phyloP scores from a whole-genome alignment of 2,329 filamentous ascomycete species.

The Paecilomyces niveus region DNA sequence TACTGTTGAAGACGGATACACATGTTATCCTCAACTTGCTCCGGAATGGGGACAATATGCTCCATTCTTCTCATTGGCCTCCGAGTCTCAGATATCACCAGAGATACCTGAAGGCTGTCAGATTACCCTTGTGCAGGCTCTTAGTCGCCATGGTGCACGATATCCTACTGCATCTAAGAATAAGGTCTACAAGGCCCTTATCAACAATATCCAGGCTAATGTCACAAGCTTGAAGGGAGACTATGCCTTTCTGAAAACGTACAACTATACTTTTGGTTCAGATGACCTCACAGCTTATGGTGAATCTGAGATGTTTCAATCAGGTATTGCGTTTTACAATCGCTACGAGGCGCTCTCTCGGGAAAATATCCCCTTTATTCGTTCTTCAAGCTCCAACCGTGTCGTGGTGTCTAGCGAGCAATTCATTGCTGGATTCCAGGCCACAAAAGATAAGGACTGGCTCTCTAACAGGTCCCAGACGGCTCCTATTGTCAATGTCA shows the following conservation, averaged over 20 bases:
- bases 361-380: conserved; percentile 58
- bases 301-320: conserved; percentile 62
- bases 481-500: conserved; percentile 54
- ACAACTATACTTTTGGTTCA: conserved; percentile 62
- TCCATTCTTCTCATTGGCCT: conserved; percentile 64
- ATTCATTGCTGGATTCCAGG: conserved; percentile 68
- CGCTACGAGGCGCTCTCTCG: conserved; percentile 61
- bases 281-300: conserved; percentile 65
- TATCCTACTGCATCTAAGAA: conserved; percentile 69
- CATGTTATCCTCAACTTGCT: conserved; percentile 55
- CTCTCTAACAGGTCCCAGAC: conserved; percentile 37
- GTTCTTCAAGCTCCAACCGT: conserved; percentile 60
- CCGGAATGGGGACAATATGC: conserved; percentile 83
- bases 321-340: conserved; percentile 67
- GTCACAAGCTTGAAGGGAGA: conserved; percentile 51
- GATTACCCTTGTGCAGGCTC: conserved; percentile 70
- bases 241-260: conserved; percentile 65
- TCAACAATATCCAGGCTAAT: conserved; percentile 59
- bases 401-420: conserved; percentile 69
- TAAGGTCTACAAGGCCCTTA: conserved; percentile 53
- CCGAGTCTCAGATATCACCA: conserved; percentile 54
- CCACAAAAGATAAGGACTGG: conserved; percentile 43
- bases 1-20: conserved; percentile 51
- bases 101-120: conserved; percentile 59
- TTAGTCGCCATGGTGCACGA: conserved; percentile 79